Evolutionary conservation across 441 rosid species (phyloP).

Genomic region (Gossypium davidsonii): DNA sequence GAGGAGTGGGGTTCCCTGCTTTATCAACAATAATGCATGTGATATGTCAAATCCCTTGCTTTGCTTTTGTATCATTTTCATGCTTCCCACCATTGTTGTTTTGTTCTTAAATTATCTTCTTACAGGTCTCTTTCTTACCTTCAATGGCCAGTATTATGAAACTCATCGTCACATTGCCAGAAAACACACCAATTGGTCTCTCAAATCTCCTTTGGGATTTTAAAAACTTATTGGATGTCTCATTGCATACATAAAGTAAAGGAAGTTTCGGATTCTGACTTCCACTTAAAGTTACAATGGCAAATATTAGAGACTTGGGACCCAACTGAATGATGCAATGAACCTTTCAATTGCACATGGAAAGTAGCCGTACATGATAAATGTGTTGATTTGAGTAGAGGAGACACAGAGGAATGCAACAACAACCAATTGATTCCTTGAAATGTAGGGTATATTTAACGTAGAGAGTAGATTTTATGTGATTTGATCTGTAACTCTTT

Average conservation of each 20-base stretch:
- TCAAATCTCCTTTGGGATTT: background rate
- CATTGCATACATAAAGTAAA: background rate
- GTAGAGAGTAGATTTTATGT: background rate
- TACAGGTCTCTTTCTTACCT: constrained; percentile 23
- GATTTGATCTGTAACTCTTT: background rate
- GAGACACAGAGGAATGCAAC: background rate
- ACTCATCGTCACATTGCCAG: constrained; percentile 21
- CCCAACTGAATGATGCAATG: constrained; percentile 33
- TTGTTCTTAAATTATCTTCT: constrained; percentile 11
- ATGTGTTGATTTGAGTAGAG: background rate
- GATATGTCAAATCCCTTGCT: constrained; percentile 19
- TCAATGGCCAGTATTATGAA: constrained; percentile 6
- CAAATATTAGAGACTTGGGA: constrained; percentile 18
- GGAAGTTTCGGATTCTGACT: constrained; percentile 31
- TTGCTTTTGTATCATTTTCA: constrained; percentile 15
- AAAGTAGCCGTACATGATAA: background rate
- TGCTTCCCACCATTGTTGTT: constrained; percentile 10
- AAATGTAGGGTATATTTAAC: background rate
- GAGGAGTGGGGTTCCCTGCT: constrained; percentile 23
- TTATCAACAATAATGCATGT: constrained; percentile 30
- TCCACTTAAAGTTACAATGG: constrained; percentile 35
- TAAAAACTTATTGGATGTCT: too few species aligned
- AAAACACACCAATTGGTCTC: constrained; percentile 11
- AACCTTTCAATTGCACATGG: constrained; percentile 11
- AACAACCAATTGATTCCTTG: constrained; percentile 8